These are phyloP conservation scores for Begonia fuchsioides DNA, from an alignment of 306 rosid species.

Conservation along the genomic window DNA sequence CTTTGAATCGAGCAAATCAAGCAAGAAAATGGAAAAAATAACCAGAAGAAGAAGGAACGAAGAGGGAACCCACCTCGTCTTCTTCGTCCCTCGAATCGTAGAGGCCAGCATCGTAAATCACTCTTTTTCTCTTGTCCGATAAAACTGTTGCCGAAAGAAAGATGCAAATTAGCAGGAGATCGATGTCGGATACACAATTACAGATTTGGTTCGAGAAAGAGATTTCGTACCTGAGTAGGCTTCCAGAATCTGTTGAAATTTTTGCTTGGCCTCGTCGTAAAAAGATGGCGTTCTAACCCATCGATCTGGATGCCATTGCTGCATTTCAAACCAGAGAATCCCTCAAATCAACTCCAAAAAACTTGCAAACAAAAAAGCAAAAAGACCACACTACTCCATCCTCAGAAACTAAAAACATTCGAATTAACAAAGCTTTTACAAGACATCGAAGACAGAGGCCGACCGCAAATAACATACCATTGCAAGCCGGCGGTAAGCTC, in stretches of 20 bases:
- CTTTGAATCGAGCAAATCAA: neutral
- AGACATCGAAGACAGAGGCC: neutral
- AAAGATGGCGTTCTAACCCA: conserved; percentile 49
- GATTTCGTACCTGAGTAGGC: conserved; percentile 55
- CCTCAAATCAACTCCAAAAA: too few species aligned
- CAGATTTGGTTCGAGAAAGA: neutral
- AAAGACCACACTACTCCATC: too few species aligned
- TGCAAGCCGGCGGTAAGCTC: conserved; percentile 73
- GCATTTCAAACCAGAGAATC: conserved; percentile 6
- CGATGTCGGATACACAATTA: too few species aligned
- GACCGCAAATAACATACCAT: conserved; percentile 21
- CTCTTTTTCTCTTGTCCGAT: conserved; percentile 49
- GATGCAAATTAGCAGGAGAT: neutral
- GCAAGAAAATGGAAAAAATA: neutral
- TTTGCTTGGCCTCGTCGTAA: conserved; percentile 40
- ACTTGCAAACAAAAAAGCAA: too few species aligned
- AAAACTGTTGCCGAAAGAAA: conserved; percentile 29
- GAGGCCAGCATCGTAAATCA: conserved; percentile 52
- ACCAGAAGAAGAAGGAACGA: neutral
- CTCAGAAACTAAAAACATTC: too few species aligned
- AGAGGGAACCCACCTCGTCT: conserved; percentile 36
- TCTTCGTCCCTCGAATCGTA: conserved; percentile 49
- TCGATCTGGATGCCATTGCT: conserved; percentile 88
- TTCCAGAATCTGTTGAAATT: conserved; percentile 69
- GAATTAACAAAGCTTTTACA: too few species aligned